phyloP scores from a whole-genome alignment of 805 yeast genomes.

The Candida silvatica region DNA sequence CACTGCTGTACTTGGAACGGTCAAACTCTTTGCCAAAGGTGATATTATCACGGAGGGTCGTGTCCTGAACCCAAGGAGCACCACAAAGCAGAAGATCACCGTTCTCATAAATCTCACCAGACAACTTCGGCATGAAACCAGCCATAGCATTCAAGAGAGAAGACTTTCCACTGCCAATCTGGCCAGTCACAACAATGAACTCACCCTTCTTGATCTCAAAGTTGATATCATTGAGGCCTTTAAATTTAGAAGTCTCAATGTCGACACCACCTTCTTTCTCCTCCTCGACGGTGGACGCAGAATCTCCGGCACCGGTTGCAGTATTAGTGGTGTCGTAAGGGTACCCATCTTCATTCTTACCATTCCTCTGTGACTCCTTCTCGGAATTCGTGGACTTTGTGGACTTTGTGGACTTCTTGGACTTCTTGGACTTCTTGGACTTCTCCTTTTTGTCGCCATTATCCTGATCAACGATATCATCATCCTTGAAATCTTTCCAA shows the following conservation, averaged over 20 bases:
- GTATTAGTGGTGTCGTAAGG: too few species aligned
- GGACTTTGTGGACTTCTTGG: not conserved
- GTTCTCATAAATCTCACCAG: constrained; percentile 42
- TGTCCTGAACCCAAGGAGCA: constrained; percentile 76
- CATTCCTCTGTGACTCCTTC: constrained; percentile 1
- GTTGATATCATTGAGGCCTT: constrained; percentile 44
- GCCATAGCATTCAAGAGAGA: constrained; percentile 63
- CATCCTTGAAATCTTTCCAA: constrained; percentile 48
- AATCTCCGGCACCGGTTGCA: too few species aligned
- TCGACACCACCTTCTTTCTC: not conserved
- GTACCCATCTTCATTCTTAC: too few species aligned
- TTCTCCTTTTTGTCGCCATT: constrained; percentile 1
- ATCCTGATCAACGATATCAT: constrained; percentile 16
- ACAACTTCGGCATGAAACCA: constrained; percentile 54
- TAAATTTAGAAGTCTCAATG: too few species aligned
- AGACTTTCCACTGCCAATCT: constrained; percentile 60
- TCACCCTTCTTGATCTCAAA: constrained; percentile 53
- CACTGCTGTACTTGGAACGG: constrained; percentile 38
- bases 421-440: constrained; percentile 1
- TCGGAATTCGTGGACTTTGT: not conserved
- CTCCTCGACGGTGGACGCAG: not conserved
- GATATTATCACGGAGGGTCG: constrained; percentile 69
- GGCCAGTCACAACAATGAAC: constrained; percentile 68
- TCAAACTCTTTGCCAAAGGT: constrained; percentile 54
- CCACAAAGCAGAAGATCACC: constrained; percentile 52